Base-by-base conservation (phyloP, 2,329 filamentous ascomycete species). In the Rasamsonia emersonii region DNA sequence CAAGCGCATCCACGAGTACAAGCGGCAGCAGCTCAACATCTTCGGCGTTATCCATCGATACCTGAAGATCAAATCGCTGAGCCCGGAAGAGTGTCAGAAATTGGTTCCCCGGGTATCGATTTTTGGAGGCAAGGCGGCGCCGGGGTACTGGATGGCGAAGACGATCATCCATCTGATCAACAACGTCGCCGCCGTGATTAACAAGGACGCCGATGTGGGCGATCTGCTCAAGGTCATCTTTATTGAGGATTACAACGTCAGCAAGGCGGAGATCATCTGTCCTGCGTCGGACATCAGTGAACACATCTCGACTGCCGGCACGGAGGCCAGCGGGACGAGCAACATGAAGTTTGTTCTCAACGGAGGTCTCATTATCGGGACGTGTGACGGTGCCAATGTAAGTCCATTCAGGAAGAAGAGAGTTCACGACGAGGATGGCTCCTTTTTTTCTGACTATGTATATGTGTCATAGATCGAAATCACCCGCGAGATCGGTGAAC, bases 341-440 rank as follows among this genome's bases (percentile, higher is more conserved):
- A 98, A 98, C 75, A 98, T 98, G 91, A 98, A 98, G 64, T 98
- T 98, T 59, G 91, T 95, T 9, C 72, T 98, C 51, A 98, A 96
- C 51, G 91, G 91, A 43, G 91, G 91, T 42, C 70, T 98, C 40
- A 93, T 98, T 52, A 98, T 98, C 47, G 91, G 91, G 48, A 98
- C 91, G 13, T 95, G 89, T 56, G 91, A 98, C 52, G 91, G 91
- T 54, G 91, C 91, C 42, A 98, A 98, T 54, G 86, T 91, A 71
- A 71, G 80, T 69, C 9, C 16, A 20, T 13, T 21, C 20, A 24
- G 7, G 16, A n/a, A n/a, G n/a, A n/a, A n/a, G n/a, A n/a, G n/a
- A n/a, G n/a, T n/a, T n/a, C n/a, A n/a, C n/a, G n/a, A n/a, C n/a
- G n/a, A n/a, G n/a, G n/a, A n/a, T n/a, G n/a, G n/a, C n/a, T n/a